Conservation (phyloP, 164 flowering plant genomes). For the Nymphaea thermarum region DNA sequence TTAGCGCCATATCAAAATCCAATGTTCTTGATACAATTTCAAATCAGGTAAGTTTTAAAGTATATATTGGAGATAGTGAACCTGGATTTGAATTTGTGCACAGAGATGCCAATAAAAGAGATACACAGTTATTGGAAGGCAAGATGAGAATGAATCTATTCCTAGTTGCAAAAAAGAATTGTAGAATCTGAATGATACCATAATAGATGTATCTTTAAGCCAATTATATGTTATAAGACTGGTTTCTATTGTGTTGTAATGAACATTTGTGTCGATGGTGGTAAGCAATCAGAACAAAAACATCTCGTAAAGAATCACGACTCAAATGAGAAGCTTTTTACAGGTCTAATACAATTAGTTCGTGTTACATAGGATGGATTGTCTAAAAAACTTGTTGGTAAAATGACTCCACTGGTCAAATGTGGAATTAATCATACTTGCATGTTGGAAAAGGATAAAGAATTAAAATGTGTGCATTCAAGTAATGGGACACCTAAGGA, state of each 20-base stretch:
- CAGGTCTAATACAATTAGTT: constrained; percentile 10
- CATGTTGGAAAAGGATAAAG: not conserved
- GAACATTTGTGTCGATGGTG: constrained; percentile 61
- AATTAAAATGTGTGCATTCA: not conserved
- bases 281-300: constrained; percentile 30
- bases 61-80: not conserved
- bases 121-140: not conserved
- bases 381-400: constrained; percentile 9
- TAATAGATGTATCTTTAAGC: constrained; percentile 31
- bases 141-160: not conserved
- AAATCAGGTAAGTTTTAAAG: not conserved
- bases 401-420: not conserved
- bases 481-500: not conserved
- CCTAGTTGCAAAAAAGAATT: constrained; percentile 8
- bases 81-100: not conserved
- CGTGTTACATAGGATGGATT: constrained; percentile 11
- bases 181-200: constrained; percentile 22
- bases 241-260: constrained; percentile 25
- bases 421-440: not conserved
- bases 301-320: constrained; percentile 17
- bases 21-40: not conserved
- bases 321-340: constrained; percentile 8
- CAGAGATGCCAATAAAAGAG: no score
- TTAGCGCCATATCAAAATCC: not conserved
- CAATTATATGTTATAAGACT: constrained; percentile 33